These are phyloP conservation scores for Sporothrix pseudoabietina DNA, from an alignment of 2,329 filamentous ascomycete genomes.

Conservation along the genomic window DNA sequence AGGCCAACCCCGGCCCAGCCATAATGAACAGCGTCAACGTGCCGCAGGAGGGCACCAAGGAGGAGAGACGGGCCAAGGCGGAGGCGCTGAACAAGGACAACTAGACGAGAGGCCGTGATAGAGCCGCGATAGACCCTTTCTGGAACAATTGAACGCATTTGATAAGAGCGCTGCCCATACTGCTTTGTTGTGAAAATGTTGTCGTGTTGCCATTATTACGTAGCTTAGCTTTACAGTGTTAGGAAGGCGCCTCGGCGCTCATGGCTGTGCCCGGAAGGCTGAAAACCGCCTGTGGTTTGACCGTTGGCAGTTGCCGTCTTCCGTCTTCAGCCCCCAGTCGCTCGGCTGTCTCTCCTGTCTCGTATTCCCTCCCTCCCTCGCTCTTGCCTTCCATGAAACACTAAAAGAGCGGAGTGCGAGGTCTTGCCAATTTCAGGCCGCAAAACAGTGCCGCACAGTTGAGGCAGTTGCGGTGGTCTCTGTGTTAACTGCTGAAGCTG, in stretches of 20 bases:
- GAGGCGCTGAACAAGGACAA: slow-evolving; percentile 63
- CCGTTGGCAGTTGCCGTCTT: neutral
- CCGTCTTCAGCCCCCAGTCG: neutral
- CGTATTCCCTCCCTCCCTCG: neutral
- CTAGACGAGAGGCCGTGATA: slow-evolving; percentile 17
- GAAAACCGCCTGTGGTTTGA: neutral
- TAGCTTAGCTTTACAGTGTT: neutral
- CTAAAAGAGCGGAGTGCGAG: neutral
- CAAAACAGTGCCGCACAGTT: neutral
- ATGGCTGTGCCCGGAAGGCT: neutral
- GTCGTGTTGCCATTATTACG: slow-evolving; percentile 9
- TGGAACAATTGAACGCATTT: neutral
- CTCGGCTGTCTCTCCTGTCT: neutral
- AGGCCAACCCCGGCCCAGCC: slow-evolving; percentile 61
- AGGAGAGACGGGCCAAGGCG: slow-evolving; percentile 67
- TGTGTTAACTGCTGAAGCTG: neutral
- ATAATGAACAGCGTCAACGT: slow-evolving; percentile 56
- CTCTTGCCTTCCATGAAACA: slow-evolving; percentile 23
- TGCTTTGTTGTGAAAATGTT: neutral
- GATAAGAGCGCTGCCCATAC: neutral
- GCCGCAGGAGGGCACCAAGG: slow-evolving; percentile 64
- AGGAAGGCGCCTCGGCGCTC: neutral
- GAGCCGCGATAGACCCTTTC: neutral
- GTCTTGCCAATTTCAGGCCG: neutral
- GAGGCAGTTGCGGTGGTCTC: neutral